Base-by-base conservation (phyloP, 1,284 basidiomycete species). In the Moesziomyces sp. region DNA sequence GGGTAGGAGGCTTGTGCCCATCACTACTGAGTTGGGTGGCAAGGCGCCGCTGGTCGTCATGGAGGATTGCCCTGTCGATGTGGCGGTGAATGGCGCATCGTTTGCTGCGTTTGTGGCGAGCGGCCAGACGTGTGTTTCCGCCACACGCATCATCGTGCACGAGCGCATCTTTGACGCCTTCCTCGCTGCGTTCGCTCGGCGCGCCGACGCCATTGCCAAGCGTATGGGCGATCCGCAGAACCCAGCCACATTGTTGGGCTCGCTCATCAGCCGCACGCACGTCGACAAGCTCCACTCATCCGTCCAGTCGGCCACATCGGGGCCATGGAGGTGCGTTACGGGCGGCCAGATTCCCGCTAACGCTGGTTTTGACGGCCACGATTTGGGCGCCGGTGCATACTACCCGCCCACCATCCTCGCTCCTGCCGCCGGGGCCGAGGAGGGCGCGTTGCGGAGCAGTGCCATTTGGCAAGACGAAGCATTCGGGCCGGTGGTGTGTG, bases 81-180 rank as follows among this genome's bases (percentile, higher is more conserved):
- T 88, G 35, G 90, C 92, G 0, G 90, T 91, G 18, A 92, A 92
- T 73, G 92, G 92, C 16, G 88, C 88, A 3, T 90, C 91, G 2
- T 93, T 93, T 80, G 90, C 92, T n/a, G 88, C 90, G 0, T 93
- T 93, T 76, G 86, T 93, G 42, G 92, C 92, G 1, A 92, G 92
- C 35, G 92, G 92, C 2, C 92, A 93, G 85, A 71, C 68, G 24
- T 73, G 69, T 44, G 69, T 73, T 11, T 58, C 69, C n/a, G 58
- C 67, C 2, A 71, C 66, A 8, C 46, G 69, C 18, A 53, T 71
- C 45, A 11, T 63, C 19, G 57, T 70, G n/a, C 66, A 70, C 40
- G 88, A 89, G 44, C 82, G 82, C 10, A 87, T 93, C 52, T 91
- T 91, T 73, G 88, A 91, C 47, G 81, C 84, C 4, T 93, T 93